Percentiles rank a stretch among this genome's conserved stretches.
These are phyloP conservation scores for Cordyceps cicadae DNA, from an alignment of 2,329 filamentous ascomycete genomes.

Conservation along the genomic window DNA sequence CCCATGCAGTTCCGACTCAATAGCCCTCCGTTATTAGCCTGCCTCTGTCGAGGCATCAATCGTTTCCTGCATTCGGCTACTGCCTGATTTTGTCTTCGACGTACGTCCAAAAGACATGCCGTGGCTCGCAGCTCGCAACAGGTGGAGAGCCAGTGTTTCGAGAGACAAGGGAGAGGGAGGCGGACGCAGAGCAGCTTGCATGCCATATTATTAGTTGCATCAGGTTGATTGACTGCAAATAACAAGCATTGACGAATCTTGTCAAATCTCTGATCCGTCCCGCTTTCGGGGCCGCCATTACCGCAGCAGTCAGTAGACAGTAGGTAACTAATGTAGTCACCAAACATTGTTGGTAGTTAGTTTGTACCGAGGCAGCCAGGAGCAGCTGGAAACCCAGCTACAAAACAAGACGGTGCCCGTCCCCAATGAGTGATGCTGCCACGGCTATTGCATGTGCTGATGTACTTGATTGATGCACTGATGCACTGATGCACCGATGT, in stretches of 20 bases:
- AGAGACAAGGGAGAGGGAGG: not conserved
- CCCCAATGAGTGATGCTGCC: not conserved
- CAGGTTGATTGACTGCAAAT: not conserved
- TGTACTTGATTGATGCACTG: no score
- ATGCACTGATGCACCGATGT: no score
- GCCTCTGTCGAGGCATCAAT: not conserved
- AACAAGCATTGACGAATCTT: not conserved
- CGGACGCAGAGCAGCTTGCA: not conserved
- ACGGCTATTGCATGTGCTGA: no score
- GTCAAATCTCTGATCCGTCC: not conserved
- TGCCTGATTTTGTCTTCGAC: not conserved
- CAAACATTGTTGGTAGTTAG: no score
- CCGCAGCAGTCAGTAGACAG: not conserved
- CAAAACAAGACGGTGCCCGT: not conserved
- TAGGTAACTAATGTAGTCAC: no score
- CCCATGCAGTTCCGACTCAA: not conserved
- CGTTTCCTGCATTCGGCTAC: not conserved
- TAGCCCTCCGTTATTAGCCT: not conserved
- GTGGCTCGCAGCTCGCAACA: not conserved
- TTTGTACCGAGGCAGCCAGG: not conserved
- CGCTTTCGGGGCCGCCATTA: not conserved
- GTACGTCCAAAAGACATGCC: not conserved
- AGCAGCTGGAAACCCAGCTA: not conserved
- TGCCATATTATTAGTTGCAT: not conserved
- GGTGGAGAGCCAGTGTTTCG: not conserved